Base-by-base conservation (phyloP, 768 basidiomycete species). In the Lactarius evosmus region DNA sequence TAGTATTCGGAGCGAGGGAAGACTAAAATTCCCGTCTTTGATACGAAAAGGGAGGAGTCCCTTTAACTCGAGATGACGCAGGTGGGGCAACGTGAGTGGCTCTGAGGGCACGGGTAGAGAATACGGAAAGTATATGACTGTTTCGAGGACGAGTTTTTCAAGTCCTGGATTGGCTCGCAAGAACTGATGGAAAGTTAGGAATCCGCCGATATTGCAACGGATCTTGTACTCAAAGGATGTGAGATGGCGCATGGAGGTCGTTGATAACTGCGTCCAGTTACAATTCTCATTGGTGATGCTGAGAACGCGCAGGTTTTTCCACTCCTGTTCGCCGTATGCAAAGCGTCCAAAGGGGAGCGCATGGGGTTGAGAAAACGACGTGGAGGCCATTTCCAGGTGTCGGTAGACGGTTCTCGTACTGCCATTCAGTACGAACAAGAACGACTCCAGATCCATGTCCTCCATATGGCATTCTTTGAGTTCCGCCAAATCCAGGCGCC, bases 1-100 rank as follows among this genome's bases (percentile, higher is more conserved):
- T 16, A 66, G 40, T 17, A 62, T 33, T 62, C 62, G 55, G 27
- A 66, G 60, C n/a, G 60, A 51, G 22, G 65, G 65, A 33, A 66
- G 60, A 29, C 49, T 58, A 11, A 66, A 11, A 16, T 51, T 56
- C 30, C 3, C 41, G 19, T n/a, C 46, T 11, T 29, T 33, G 33
- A 12, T 12, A 44, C 7, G 32, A 8, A 27, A 36, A 12, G 34
- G 29, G 30, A 33, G 11, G 46, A 63, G 44, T 2, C 59, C 33
- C 16, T 19, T 16, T 19, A n/a, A n/a, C n/a, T n/a, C n/a, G n/a
- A n/a, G n/a, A n/a, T n/a, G n/a, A n/a, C n/a, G n/a, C n/a, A n/a
- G 65, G 54, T 58, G 58, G 34, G 50, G 7, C 50, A 61, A 46
- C 34, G 56, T 67, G 17, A 64, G 34, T 14, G 56, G 29, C 16